A percentile compares a stretch with the other conserved stretches of the same genome.
These are phyloP conservation scores for Entoloma clypeatum DNA, from an alignment of 1,284 basidiomycete genomes.

Conservation along the genomic window DNA sequence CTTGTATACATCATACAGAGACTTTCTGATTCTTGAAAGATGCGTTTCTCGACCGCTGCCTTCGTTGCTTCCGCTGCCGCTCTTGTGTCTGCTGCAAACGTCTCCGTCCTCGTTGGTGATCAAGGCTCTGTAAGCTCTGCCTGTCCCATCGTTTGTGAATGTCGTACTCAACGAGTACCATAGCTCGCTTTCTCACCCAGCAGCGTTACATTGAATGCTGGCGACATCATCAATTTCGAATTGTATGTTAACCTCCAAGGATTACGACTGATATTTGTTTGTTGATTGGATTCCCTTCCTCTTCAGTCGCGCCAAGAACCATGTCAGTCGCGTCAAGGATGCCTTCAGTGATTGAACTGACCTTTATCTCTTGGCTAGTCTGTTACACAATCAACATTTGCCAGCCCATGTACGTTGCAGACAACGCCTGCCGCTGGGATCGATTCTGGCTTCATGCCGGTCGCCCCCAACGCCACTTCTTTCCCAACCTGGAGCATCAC, in stretches of 20 bases:
- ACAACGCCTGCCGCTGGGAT: constrained; percentile 40
- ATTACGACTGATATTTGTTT: neutral
- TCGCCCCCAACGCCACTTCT: constrained; percentile 24
- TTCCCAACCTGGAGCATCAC: constrained; percentile 38
- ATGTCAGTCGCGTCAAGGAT: constrained; percentile 26
- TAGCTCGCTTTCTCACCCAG: constrained; percentile 43
- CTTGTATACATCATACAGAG: constrained; percentile 15
- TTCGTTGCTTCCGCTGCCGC: constrained; percentile 25
- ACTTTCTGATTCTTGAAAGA: constrained; percentile 30
- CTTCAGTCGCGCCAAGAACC: constrained; percentile 35
- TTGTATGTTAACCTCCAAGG: constrained; percentile 35
- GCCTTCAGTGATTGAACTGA: neutral
- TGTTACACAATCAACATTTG: constrained; percentile 39
- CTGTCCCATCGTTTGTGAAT: no score
- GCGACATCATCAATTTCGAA: constrained; percentile 28
- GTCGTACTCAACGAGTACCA: neutral
- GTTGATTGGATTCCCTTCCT: constrained; percentile 4
- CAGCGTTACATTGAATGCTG: constrained; percentile 42
- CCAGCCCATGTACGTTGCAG: constrained; percentile 27
- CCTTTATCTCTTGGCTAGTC: constrained; percentile 22
- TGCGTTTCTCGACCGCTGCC: constrained; percentile 44
- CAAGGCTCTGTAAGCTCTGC: constrained; percentile 12
- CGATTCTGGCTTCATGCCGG: constrained; percentile 42
- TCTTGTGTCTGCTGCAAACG: constrained; percentile 19
- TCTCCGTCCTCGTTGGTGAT: constrained; percentile 27